Conservation (phyloP, 2,329 filamentous ascomycete species). For the Blumeriella jaapii region DNA sequence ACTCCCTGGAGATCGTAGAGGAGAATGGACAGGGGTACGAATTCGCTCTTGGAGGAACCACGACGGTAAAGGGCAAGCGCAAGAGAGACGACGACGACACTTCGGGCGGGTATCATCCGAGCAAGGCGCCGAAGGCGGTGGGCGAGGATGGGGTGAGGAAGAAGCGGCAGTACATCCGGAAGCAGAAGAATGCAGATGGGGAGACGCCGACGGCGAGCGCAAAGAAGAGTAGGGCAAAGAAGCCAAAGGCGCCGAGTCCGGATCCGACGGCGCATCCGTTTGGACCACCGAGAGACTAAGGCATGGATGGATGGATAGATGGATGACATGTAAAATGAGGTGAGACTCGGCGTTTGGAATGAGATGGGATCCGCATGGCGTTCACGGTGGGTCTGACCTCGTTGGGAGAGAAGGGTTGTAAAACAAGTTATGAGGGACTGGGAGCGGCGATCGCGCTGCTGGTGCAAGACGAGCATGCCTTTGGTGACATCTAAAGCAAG, state of each 20-base stretch:
- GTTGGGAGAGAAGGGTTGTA: background rate
- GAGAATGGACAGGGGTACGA: constrained; percentile 28
- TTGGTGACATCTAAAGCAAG: too few species aligned
- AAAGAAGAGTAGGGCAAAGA: constrained; percentile 41
- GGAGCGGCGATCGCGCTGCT: too few species aligned
- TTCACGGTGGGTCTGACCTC: background rate
- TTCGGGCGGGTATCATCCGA: constrained; percentile 41
- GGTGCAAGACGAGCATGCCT: too few species aligned
- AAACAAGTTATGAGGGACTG: background rate
- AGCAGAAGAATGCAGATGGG: constrained; percentile 19
- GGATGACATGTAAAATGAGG: too few species aligned
- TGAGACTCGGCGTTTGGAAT: background rate
- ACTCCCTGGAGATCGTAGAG: constrained; percentile 27
- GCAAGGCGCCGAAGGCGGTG: constrained; percentile 33
- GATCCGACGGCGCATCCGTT: constrained; percentile 14
- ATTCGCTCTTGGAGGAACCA: constrained; percentile 16
- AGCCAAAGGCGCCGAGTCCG: constrained; percentile 29
- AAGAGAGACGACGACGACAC: constrained; percentile 40
- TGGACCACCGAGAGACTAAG: constrained; percentile 7
- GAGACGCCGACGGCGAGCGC: constrained; percentile 21
- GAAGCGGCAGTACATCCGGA: constrained; percentile 14
- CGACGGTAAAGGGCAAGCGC: constrained; percentile 29
- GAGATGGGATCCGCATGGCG: constrained; percentile 2
- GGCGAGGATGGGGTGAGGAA: constrained; percentile 20
- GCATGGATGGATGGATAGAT: constrained; percentile 2